Conservation (phyloP, 31 red algal species). For the Endocladia muricata region DNA sequence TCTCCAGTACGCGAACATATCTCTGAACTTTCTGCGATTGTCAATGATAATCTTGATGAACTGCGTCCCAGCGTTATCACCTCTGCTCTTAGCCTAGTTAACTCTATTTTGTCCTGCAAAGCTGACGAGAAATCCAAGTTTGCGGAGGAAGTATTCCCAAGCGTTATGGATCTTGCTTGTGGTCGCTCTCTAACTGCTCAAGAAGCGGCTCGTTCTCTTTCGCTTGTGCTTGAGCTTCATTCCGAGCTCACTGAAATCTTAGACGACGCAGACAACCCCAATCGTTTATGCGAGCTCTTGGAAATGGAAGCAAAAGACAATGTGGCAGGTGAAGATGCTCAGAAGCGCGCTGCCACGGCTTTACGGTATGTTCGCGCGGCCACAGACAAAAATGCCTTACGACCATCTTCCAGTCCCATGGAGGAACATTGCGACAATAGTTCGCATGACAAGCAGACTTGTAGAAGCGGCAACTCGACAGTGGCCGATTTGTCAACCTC, state of each 20-base stretch:
- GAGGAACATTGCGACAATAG: not conserved
- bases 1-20: not conserved
- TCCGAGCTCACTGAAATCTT: conserved; percentile 2
- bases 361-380: not conserved
- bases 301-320: not conserved
- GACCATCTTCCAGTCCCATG: not conserved
- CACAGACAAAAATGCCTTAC: not conserved
- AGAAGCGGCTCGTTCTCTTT: conserved; percentile 40
- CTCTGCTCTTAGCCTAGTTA: conserved; percentile 40
- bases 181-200: conserved; percentile 48
- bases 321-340: not conserved
- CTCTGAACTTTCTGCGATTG: not conserved
- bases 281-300: conserved; percentile 27
- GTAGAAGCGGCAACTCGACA: not conserved
- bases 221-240: conserved; percentile 23
- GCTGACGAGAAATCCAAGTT: conserved; percentile 4
- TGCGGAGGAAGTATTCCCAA: conserved; percentile 47
- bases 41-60: conserved; percentile 64
- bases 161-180: conserved; percentile 57
- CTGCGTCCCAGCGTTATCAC: conserved; percentile 60
- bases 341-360: not conserved
- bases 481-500: not conserved
- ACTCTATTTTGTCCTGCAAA: conserved; percentile 19
- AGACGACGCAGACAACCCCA: conserved; percentile 40
- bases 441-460: not conserved